Evolutionary conservation across 306 rosid genomes (phyloP), one percentile per base, ranked within the genome.

Genomic region (Glycine tomentella): DNA sequence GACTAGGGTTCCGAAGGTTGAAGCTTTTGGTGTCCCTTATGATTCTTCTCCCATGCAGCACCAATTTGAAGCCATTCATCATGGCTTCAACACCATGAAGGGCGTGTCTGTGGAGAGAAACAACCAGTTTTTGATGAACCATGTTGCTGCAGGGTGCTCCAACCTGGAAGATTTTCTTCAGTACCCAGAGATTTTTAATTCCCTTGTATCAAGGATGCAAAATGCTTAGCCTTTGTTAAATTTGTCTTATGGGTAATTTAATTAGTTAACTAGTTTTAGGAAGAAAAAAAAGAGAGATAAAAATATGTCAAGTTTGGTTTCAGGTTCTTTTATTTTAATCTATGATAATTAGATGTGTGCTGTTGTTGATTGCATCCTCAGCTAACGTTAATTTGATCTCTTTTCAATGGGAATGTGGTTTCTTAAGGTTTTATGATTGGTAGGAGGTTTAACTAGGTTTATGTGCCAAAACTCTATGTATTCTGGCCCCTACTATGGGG

Each of bases 151-250:
- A 4, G 84, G 55, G 4, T 53, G 85, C 13, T 62, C 89, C 6
- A 55, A 77, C 66, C 50, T 86, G 75, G 90, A 81, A 42, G 88
- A 91, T 55, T 9, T 82, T 38, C 83, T 87, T 75, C 89, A 89
- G 84, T 90, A 77, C 46, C 94, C 91, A 0, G 92, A 92, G 16
- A 38, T 88, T 31, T 11, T 78, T 20, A 84, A 10, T 74, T 83
- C 91, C 12, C 82, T 87, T 66, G 86, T 85, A 0, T 73, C 93
- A 13, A 86, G 86, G 71, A 71, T 89, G 57, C 88, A 91, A 4
- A 90, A 91, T 84, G 88, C 88, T 61, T 78, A 74, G 15, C 45
- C 69, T 67, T 3, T 57, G 5, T 20, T 12, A 50, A 25, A 25
- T 25, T 25, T 25, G 42, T 5, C 8, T 12, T 3, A 1, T 12